Evolutionary conservation across 306 rosid species (phyloP).

Genomic region (Prunus davidiana): DNA sequence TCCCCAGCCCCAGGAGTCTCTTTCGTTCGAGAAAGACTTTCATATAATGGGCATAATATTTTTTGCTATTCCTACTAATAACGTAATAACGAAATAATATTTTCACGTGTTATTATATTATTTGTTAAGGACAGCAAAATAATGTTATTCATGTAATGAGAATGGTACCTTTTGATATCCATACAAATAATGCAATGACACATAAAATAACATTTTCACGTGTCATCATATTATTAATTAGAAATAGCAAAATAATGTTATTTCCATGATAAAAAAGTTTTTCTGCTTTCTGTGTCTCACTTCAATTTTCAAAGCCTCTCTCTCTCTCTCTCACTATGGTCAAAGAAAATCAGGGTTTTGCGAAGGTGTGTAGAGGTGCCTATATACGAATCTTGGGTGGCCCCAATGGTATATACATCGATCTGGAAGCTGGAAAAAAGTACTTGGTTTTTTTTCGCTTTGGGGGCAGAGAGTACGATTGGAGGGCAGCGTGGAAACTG

Average conservation of each 20-base stretch:
- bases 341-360: background rate
- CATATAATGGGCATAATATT: too few species aligned
- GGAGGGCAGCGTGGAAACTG: conserved; percentile 5
- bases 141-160: rapidly evolving
- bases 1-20: background rate
- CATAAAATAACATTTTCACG: rapidly evolving
- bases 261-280: rapidly evolving
- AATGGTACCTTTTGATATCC: too few species aligned
- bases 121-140: rapidly evolving
- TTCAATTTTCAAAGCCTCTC: background rate
- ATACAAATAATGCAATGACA: too few species aligned
- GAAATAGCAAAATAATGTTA: rapidly evolving
- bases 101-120: too few species aligned
- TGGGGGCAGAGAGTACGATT: conserved; percentile 1
- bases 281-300: too few species aligned
- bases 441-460: background rate
- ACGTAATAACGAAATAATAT: too few species aligned
- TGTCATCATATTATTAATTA: rapidly evolving
- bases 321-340: background rate
- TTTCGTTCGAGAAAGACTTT: too few species aligned
- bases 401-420: background rate
- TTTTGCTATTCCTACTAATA: rapidly evolving
- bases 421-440: background rate
- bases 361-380: background rate
- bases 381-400: conserved; percentile 5